Conservation (phyloP, 2,329 filamentous ascomycete species). For the Fusarium transvaalense region DNA sequence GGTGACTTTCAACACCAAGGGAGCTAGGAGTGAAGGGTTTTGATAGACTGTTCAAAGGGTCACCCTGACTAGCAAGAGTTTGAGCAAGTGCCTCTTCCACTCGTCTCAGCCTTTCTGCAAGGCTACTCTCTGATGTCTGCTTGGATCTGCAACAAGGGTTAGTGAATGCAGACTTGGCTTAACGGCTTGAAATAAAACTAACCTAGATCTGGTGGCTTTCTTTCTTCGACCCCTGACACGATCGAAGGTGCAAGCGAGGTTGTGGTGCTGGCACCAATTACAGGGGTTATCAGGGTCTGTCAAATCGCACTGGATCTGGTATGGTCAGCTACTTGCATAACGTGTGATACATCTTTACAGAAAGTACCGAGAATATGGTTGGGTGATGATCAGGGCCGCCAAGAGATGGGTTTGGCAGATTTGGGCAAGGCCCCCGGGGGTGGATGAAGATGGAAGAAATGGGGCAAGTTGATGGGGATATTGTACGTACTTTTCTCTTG, state of each 20-base stretch:
- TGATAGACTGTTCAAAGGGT: neutral
- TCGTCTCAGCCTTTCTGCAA: constrained; percentile 39
- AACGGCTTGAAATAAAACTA: neutral
- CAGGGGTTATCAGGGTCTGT: constrained; percentile 20
- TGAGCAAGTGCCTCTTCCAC: constrained; percentile 42
- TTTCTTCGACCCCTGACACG: constrained; percentile 44
- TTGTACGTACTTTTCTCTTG: constrained; percentile 42
- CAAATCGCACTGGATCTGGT: constrained; percentile 43
- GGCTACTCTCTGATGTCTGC: constrained; percentile 29
- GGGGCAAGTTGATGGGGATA: neutral
- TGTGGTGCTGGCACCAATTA: constrained; percentile 46
- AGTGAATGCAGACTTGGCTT: neutral
- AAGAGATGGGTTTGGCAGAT: constrained; percentile 16
- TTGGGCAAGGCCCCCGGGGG: neutral
- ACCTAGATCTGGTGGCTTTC: constrained; percentile 30
- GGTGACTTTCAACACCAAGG: neutral
- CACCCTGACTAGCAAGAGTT: constrained; percentile 23
- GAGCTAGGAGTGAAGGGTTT: constrained; percentile 19
- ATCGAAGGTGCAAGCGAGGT: constrained; percentile 44
- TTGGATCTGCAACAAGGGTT: constrained; percentile 21
- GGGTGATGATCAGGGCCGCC: neutral
- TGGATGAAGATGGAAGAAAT: neutral
- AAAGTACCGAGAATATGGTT: neutral
- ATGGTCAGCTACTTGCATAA: constrained; percentile 10
- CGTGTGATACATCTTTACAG: neutral